Evolutionary conservation across 768 basidiomycete genomes (phyloP), one percentile per base, ranked within the genome.

Genomic region (Boletales sp.): DNA sequence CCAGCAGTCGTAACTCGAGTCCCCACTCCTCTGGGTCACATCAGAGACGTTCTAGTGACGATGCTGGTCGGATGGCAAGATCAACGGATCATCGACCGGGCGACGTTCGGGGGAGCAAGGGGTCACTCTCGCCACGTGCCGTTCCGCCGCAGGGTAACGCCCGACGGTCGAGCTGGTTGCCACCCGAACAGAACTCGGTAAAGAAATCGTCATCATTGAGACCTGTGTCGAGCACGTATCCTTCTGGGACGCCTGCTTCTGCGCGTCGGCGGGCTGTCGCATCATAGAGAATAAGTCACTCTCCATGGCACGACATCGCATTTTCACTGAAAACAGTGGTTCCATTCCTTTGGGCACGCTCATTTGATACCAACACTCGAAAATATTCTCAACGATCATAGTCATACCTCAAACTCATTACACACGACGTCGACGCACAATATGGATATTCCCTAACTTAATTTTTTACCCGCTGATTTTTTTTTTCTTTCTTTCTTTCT

Each of bases 1-100:
- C 56, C n/a, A 44, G 41, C 34, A 57, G 61, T 43, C 59, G 57
- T 18, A 48, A 41, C 17, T 52, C 62, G 28, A 59, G 59, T 13
- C 47, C 58, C 7, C 53, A 51, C 45, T 58, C 63, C 4, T 54
- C 47, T 37, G 51, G 52, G 19, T 56, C 53, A 13, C 65, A 69
- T 37, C 59, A 63, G 32, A 68, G 67, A 37, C 65, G 48, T 31
- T 61, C 69, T 32, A 69, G 63, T 41, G 69, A 67, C 44, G 67
- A 69, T n/a, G 51, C 57, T 39, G n/a, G 31, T 46, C 55, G 45
- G n/a, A 43, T 47, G 49, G 45, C 41, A 21, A 68, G 28, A 33
- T 13, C 51, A 2, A 35, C 13, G 2, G 50, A 57, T 41, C 19
- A 48, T 31, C 61, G 57, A 18, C 36, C 50, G 15, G 55, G 54